A percentile compares a stretch with the other conserved stretches of the same genome.
Conservation (phyloP, 345 rosid species). For the Zanthoxylum bungeanum region DNA sequence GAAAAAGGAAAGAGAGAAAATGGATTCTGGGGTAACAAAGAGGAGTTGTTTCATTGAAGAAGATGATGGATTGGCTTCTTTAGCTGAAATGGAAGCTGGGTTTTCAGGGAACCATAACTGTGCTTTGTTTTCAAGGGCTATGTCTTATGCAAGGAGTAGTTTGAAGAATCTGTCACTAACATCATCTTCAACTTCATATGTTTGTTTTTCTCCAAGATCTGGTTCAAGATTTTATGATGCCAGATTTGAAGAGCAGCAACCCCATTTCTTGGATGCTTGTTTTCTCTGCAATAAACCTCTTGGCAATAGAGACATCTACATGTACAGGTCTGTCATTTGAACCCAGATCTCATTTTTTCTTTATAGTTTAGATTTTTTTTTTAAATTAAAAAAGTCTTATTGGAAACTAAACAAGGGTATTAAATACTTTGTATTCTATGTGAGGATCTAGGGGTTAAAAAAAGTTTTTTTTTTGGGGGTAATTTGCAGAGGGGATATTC, state of each 20-base stretch:
- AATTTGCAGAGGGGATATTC: slow-evolving; percentile 74
- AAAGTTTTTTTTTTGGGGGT: too few relatives aligned
- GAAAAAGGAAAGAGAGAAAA: too few relatives aligned
- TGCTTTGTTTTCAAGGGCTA: slow-evolving; percentile 33
- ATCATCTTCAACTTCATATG: too few relatives aligned
- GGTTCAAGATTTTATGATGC: slow-evolving; percentile 55
- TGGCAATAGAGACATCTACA: slow-evolving; percentile 65
- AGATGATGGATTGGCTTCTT: slow-evolving; percentile 54
- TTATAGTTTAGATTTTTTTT: neutral
- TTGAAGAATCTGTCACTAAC: slow-evolving; percentile 29
- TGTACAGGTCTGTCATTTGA: slow-evolving; percentile 55
- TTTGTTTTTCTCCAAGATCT: slow-evolving; percentile 54
- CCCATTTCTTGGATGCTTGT: slow-evolving; percentile 73
- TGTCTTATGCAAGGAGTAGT: slow-evolving; percentile 41
- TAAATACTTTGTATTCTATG: too few relatives aligned
- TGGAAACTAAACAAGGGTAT: too few relatives aligned
- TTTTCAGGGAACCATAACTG: slow-evolving; percentile 35
- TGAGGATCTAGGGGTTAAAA: too few relatives aligned
- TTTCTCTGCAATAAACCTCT: slow-evolving; percentile 66
- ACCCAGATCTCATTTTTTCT: too few relatives aligned
- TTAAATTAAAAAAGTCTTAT: too few relatives aligned
- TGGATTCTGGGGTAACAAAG: slow-evolving; percentile 18
- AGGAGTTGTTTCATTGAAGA: slow-evolving; percentile 52
- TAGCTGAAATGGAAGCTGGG: slow-evolving; percentile 67
- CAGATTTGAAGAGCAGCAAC: slow-evolving; percentile 55